These are phyloP conservation scores for Shiraia bambusicola DNA, from an alignment of 2,329 filamentous ascomycete genomes.

Conservation along the genomic window DNA sequence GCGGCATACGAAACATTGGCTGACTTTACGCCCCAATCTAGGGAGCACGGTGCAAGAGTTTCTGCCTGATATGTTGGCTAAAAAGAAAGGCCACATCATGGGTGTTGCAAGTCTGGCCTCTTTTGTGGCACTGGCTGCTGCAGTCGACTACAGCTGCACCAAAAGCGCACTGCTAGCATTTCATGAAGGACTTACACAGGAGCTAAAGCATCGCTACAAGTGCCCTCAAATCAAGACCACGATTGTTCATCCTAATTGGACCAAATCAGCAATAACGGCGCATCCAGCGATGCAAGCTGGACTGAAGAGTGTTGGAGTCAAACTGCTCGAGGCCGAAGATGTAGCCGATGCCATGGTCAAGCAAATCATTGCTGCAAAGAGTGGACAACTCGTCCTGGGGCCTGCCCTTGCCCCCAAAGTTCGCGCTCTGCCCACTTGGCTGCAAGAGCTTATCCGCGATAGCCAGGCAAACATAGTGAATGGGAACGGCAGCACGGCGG, in stretches of 20 bases:
- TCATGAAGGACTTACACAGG: constrained; percentile 41
- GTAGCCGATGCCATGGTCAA: constrained; percentile 48
- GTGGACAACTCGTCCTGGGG: constrained; percentile 47
- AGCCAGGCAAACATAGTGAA: constrained; percentile 31
- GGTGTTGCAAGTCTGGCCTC: constrained; percentile 39
- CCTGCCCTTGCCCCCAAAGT: constrained; percentile 24
- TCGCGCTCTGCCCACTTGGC: constrained; percentile 35
- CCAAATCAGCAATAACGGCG: constrained; percentile 42
- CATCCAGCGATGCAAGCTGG: constrained; percentile 29
- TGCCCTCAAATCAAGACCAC: constrained; percentile 48
- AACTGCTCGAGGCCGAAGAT: constrained; percentile 43
- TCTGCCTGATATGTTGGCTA: constrained; percentile 41
- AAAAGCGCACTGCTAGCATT: constrained; percentile 39
- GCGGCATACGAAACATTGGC: no score
- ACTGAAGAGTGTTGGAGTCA: constrained; percentile 33
- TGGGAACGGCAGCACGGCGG: constrained; percentile 29
- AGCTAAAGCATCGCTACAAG: constrained; percentile 47
- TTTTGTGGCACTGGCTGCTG: constrained; percentile 34
- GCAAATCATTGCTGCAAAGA: constrained; percentile 46
- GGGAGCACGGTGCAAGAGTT: constrained; percentile 40
- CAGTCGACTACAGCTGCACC: constrained; percentile 39
- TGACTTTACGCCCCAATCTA: no score
- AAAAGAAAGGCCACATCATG: constrained; percentile 42
- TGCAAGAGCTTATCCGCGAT: constrained; percentile 39
- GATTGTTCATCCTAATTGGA: constrained; percentile 48